These are phyloP conservation scores for Aspergillus jensenii DNA, from an alignment of 2,329 filamentous ascomycete species.

Conservation along the genomic window DNA sequence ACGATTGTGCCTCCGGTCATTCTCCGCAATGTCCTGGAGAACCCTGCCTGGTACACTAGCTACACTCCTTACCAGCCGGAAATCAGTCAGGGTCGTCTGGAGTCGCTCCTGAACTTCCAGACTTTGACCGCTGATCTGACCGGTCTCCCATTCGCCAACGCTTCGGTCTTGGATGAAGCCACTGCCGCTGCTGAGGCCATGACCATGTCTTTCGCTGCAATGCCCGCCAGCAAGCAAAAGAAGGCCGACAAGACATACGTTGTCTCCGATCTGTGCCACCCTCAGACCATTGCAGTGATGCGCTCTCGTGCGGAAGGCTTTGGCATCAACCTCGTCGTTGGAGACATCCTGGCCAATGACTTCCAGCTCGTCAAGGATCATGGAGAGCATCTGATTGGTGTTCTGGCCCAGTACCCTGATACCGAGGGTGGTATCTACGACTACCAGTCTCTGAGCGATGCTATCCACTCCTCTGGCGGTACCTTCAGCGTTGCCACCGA, in stretches of 20 bases:
- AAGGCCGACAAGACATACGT: constrained; percentile 76
- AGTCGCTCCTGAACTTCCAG: constrained; percentile 94
- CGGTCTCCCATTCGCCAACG: constrained; percentile 82
- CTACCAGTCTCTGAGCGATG: constrained; percentile 70
- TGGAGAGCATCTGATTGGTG: constrained; percentile 80
- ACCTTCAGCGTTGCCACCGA: constrained; percentile 88
- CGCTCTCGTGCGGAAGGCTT: constrained; percentile 87
- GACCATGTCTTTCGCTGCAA: constrained; percentile 81
- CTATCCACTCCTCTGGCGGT: constrained; percentile 73
- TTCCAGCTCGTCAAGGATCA: constrained; percentile 68
- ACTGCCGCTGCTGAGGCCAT: constrained; percentile 94
- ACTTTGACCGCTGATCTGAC: constrained; percentile 89
- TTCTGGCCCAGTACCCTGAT: constrained; percentile 93
- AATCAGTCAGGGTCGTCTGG: constrained; percentile 90
- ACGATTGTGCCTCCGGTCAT: constrained; percentile 88
- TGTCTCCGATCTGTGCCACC: constrained; percentile 78
- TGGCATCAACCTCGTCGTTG: constrained; percentile 73
- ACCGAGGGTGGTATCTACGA: constrained; percentile 78
- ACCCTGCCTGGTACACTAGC: constrained; percentile 95
- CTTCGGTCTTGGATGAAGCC: constrained; percentile 84
- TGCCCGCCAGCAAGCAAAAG: constrained; percentile 71
- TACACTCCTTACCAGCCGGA: constrained; percentile 97
- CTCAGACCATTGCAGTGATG: constrained; percentile 82
- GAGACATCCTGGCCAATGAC: constrained; percentile 68
- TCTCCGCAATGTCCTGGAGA: constrained; percentile 88